A percentile compares a stretch with the other conserved stretches of the same genome.
Evolutionary conservation across 345 rosid species (phyloP).

Genomic region (Populus nigra): DNA sequence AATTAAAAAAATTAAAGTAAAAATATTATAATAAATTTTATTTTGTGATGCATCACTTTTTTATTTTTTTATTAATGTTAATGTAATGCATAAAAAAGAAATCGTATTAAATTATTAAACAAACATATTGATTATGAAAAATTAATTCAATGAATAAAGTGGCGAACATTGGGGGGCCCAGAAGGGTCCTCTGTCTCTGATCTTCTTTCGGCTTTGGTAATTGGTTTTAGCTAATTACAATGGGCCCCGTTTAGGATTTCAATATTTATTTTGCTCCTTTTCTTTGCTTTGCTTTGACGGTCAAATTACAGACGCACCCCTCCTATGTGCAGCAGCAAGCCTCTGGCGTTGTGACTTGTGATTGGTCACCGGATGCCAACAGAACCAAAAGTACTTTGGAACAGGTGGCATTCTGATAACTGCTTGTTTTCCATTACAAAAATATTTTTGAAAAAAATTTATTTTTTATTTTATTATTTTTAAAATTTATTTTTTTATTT

Average conservation of each 20-base stretch:
- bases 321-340: neutral
- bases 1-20: no score
- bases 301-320: neutral
- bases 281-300: neutral
- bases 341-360: neutral
- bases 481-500: no score
- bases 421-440: no score
- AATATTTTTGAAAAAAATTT: no score
- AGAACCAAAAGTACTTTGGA: neutral
- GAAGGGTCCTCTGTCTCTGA: neutral
- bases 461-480: no score
- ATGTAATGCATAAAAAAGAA: neutral
- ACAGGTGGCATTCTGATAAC: neutral
- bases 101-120: neutral
- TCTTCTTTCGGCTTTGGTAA: neutral
- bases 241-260: neutral
- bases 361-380: neutral
- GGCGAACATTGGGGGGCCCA: conserved; percentile 4
- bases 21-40: no score
- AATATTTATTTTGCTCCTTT: conserved; percentile 3
- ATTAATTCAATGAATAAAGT: conserved; percentile 1
- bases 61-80: no score
- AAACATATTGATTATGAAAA: neutral
- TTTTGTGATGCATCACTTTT: no score
- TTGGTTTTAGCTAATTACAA: neutral